Percentiles rank a stretch among this genome's conserved stretches.
These are phyloP conservation scores for Hymenoscyphus fraxineus DNA, from an alignment of 2,329 filamentous ascomycete species.

Conservation along the genomic window DNA sequence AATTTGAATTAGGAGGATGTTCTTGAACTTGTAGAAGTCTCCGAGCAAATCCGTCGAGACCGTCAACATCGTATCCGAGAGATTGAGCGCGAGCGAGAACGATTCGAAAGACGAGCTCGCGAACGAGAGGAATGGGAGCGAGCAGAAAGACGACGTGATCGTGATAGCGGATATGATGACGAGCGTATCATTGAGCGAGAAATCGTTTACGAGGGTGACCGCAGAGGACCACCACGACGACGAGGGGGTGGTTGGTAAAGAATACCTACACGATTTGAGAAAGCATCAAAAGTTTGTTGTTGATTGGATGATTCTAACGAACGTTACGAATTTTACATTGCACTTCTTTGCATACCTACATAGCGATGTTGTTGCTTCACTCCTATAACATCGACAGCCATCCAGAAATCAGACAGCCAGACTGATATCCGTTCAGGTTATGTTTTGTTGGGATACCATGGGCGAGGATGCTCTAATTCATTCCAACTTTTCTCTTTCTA, in stretches of 20 bases:
- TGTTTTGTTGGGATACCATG: slow-evolving; percentile 1
- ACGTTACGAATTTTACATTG: slow-evolving; percentile 5
- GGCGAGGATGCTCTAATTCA: slow-evolving; percentile 8
- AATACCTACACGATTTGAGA: neutral
- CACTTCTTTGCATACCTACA: neutral
- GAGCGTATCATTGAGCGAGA: slow-evolving; percentile 66
- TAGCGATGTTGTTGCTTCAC: slow-evolving; percentile 1
- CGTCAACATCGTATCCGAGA: slow-evolving; percentile 51
- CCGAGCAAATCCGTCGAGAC: slow-evolving; percentile 72
- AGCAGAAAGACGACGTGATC: slow-evolving; percentile 16
- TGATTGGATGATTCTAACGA: neutral
- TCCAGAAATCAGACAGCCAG: neutral
- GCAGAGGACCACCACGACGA: slow-evolving; percentile 5
- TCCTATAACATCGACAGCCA: neutral
- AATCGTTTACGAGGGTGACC: slow-evolving; percentile 53
- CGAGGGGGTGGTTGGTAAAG: slow-evolving; percentile 6
- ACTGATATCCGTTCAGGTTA: neutral
- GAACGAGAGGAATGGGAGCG: slow-evolving; percentile 38
- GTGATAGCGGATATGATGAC: slow-evolving; percentile 47
- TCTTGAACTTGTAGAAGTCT: slow-evolving; percentile 74
- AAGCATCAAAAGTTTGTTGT: neutral
- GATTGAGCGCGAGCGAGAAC: slow-evolving; percentile 52
- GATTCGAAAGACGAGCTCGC: slow-evolving; percentile 50
- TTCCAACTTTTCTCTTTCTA: neutral
- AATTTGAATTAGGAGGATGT: slow-evolving; percentile 70